phyloP scores from a whole-genome alignment of 2,329 filamentous ascomycete species.

The Botrytis galanthina region DNA sequence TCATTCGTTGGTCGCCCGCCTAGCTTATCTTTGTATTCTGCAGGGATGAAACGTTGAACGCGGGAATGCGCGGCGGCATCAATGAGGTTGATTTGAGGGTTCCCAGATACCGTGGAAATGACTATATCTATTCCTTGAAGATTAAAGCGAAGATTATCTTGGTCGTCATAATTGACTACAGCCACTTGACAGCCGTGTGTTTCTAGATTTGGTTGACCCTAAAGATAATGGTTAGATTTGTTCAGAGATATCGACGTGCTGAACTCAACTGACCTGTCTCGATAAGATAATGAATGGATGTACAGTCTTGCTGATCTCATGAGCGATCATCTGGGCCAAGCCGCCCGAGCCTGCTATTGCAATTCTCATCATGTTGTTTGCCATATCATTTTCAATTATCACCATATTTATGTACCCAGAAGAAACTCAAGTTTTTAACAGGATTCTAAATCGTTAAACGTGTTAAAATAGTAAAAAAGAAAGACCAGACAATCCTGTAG shows the following conservation, averaged over 20 bases:
- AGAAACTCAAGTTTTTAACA: neutral
- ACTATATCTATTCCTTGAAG: constrained; percentile 72
- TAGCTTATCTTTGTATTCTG: constrained; percentile 70
- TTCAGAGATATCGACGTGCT: neutral
- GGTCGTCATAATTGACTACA: constrained; percentile 64
- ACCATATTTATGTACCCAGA: neutral
- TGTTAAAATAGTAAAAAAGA: neutral
- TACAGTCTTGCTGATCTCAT: constrained; percentile 60
- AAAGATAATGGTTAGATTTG: neutral
- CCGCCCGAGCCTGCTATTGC: constrained; percentile 61
- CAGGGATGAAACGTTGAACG: constrained; percentile 69
- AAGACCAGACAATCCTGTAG: neutral
- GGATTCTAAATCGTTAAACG: neutral
- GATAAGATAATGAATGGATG: constrained; percentile 72
- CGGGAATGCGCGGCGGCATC: constrained; percentile 63
- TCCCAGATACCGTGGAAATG: constrained; percentile 69
- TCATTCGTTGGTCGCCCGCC: constrained; percentile 53
- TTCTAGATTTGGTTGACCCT: constrained; percentile 42
- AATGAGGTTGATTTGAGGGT: constrained; percentile 67
- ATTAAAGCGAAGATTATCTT: constrained; percentile 58
- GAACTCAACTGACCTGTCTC: constrained; percentile 50
- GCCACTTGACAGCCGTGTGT: constrained; percentile 59
- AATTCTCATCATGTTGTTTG: constrained; percentile 50
- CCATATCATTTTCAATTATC: neutral
- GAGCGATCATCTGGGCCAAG: constrained; percentile 55